These are phyloP conservation scores for Blastobotrys attinorum DNA, from an alignment of 805 yeast genomes.

Conservation along the genomic window DNA sequence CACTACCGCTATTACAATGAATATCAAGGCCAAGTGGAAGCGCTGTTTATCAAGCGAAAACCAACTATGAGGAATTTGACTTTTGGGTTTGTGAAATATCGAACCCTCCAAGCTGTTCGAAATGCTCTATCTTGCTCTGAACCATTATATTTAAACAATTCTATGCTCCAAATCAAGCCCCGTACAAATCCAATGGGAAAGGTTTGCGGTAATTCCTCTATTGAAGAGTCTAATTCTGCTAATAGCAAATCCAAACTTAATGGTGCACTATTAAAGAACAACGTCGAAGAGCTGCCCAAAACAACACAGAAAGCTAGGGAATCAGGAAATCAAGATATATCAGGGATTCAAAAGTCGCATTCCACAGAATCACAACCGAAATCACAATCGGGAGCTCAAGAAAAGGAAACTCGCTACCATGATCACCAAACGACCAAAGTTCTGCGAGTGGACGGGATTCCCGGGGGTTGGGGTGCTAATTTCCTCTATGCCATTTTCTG, in stretches of 20 bases:
- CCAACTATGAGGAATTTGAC: not conserved
- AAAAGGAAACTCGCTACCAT: not conserved
- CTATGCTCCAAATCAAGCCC: not conserved
- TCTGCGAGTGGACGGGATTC: slow-evolving; percentile 12
- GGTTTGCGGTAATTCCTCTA: no score
- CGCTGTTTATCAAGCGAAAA: not conserved
- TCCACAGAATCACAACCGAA: not conserved
- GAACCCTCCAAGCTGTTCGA: not conserved
- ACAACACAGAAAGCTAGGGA: no score
- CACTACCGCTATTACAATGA: no score
- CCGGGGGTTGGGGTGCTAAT: slow-evolving; percentile 11
- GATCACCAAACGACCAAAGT: slow-evolving; percentile 1
- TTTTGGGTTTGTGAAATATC: not conserved
- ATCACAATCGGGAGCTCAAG: not conserved
- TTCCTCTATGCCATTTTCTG: slow-evolving; percentile 9
- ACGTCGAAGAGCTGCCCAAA: not conserved
- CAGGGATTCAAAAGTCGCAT: not conserved
- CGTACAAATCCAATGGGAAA: no score
- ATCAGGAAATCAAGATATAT: no score
- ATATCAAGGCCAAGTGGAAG: not conserved
- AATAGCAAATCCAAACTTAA: no score
- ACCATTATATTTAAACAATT: not conserved
- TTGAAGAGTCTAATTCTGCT: no score
- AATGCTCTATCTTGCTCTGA: not conserved
- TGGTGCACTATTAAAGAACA: no score